Conservation (phyloP, 164 flowering plant species). For the Litsea cubeba region DNA sequence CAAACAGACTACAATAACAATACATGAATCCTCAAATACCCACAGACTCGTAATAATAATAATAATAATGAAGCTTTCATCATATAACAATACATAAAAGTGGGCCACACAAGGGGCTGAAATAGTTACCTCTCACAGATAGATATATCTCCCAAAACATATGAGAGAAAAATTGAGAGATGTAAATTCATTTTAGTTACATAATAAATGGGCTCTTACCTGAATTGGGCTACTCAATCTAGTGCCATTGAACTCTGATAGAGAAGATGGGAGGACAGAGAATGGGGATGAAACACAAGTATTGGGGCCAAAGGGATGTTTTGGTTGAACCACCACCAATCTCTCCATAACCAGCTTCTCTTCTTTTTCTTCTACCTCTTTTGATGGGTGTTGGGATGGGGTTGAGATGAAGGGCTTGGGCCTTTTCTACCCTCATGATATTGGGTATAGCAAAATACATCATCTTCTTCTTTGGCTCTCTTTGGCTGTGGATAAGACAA, state of each 20-base stretch:
- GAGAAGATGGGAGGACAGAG: constrained; percentile 57
- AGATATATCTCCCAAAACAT: background rate
- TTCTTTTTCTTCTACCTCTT: background rate
- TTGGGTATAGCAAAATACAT: background rate
- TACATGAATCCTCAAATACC: too few relatives aligned
- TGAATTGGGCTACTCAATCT: constrained; percentile 45
- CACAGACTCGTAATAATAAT: too few relatives aligned
- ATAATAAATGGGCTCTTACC: constrained; percentile 29
- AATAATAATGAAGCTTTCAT: too few relatives aligned
- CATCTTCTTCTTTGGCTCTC: constrained; percentile 2
- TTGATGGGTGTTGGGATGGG: constrained; percentile 1
- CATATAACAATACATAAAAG: background rate
- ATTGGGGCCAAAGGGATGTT: constrained; percentile 27
- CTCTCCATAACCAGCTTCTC: constrained; percentile 45
- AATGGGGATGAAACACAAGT: constrained; percentile 21
- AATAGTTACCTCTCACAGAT: background rate
- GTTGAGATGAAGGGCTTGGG: background rate
- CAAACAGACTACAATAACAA: too few relatives aligned
- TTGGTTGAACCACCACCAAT: constrained; percentile 50
- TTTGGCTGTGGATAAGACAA: constrained; percentile 47
- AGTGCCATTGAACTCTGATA: constrained; percentile 76
- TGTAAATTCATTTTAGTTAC: too few relatives aligned
- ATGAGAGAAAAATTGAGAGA: background rate
- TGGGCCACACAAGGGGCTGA: background rate
- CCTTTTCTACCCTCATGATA: background rate